phyloP scores from a whole-genome alignment of 306 rosid species.

The Rosa rugosa region DNA sequence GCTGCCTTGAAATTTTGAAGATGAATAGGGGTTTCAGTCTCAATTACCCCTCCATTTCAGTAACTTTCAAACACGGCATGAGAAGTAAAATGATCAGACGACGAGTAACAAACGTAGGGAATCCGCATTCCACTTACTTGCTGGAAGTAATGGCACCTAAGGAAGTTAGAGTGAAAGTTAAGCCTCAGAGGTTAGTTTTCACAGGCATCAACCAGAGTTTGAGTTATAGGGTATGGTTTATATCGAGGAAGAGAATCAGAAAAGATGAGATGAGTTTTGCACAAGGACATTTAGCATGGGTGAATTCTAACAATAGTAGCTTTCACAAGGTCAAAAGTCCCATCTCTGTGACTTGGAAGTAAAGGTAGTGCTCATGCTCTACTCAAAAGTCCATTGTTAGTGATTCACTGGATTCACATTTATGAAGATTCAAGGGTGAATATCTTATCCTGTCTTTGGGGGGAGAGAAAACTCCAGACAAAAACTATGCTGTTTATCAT shows the following conservation, averaged over 20 bases:
- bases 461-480: not conserved
- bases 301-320: slow-evolving; percentile 42
- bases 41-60: slow-evolving; percentile 81
- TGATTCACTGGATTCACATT: slow-evolving; percentile 39
- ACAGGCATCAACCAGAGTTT: slow-evolving; percentile 49
- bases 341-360: slow-evolving; percentile 76
- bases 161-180: slow-evolving; percentile 67
- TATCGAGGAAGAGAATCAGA: slow-evolving; percentile 51
- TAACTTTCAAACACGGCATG: slow-evolving; percentile 48
- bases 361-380: not conserved
- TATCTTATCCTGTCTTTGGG: not conserved
- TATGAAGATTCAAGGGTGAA: slow-evolving; percentile 22
- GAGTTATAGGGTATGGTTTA: slow-evolving; percentile 60
- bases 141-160: slow-evolving; percentile 67
- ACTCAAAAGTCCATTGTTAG: slow-evolving; percentile 14
- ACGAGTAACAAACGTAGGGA: slow-evolving; percentile 70
- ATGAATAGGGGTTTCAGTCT: slow-evolving; percentile 74
- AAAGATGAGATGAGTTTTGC: slow-evolving; percentile 26
- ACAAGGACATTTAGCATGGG: slow-evolving; percentile 81
- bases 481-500: not conserved
- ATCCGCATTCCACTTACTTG: slow-evolving; percentile 63
- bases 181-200: slow-evolving; percentile 56
- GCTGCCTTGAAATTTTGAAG: slow-evolving; percentile 50
- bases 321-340: slow-evolving; percentile 77
- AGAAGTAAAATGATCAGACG: slow-evolving; percentile 51